Base-by-base conservation (phyloP, 371 early-diverging fungal genomes). In the Rhizomucor miehei region DNA sequence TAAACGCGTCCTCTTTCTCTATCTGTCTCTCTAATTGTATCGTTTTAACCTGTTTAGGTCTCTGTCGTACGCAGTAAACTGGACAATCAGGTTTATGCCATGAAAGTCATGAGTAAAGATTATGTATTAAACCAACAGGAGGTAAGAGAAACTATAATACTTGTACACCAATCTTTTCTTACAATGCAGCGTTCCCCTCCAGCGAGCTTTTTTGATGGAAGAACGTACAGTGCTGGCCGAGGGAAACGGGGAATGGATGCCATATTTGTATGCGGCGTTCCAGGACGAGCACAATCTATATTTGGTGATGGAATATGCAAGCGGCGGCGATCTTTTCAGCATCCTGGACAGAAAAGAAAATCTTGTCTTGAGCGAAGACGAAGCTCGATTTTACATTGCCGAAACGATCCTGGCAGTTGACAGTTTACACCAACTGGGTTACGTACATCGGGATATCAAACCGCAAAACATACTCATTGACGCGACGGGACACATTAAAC, bases 241-340 rank as follows among this genome's bases (percentile, higher is more conserved):
- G 61, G 77, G 79, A n/a, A 89, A 89, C 20, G 64, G 69, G 24
- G 51, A 54, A 24, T 96, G 94, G 94, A 84, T 96, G 35, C 88
- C 82, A 4, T 59, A 45, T 44, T 81, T 98, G 37, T 88, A 91
- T 67, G 91, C 89, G 46, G 90, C 96, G 6, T 98, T 98, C 67
- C 97, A 98, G 69, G 97, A 97, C 50, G 66, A 80, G 20, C 74
- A 83, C 39, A 84, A 91, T 55, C 73, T 97, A 34, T 98, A 97
- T 67, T 71, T 98, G 16, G 90, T 97, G 29, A 97, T 98, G 98
- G 98, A 97, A 71, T 98, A 93, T 67, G 79, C 94, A 16, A 90
- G 95, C 3, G 99, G 96, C 19, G 97, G 97, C 23, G 95, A 97
- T 71, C 67, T 99, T 59, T 95, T 96, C 81, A 91, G 92, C 36